Base-by-base conservation (phyloP, 108 stramenopile species). In the Nitzschia sp. region DNA sequence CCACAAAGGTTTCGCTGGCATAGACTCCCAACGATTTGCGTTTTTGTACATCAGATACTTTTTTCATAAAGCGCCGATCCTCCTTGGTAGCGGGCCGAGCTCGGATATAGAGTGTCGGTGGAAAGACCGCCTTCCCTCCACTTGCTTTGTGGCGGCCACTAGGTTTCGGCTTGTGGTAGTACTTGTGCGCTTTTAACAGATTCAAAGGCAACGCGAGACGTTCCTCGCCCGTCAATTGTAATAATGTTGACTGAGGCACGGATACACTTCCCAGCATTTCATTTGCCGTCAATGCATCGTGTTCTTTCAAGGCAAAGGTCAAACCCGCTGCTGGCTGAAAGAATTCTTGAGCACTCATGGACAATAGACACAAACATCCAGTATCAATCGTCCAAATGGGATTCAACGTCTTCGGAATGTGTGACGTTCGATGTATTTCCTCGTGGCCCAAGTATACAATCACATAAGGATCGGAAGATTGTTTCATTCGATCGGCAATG, bases 361-460 rank as follows among this genome's bases (percentile, higher is more conserved):
- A 73, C 54, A 83, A 70, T 30, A 87, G 46, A 58, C 86, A 85
- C 11, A 87, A 58, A 19, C 84, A 84, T 49, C 72, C 69, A 19
- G 68, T 87, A 27, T 64, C 54, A 21, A 87, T 36, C 0, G 89
- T 90, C 85, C 85, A 90, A 34, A 86, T 76, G 2, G 89, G 89
- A 76, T 87, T 67, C 25, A 66, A 24, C 15, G 34, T 54, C 21
- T 68, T 74, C 13, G 74, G 27, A 33, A 83, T 78, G 31, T 59
- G 46, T n/a, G 73, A 28, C 11, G 87, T 88, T 32, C 69, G 59
- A 63, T 88, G 87, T 9, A 88, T 76, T 46, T 76, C 69, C 55
- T 70, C 42, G 8, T 69, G 65, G 49, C 81, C 79, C 28, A 85
- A 64, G 42, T 70, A 70, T 3, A 82, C 82, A 59, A 51, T 55